These are phyloP conservation scores for Candida endomychidarum DNA, from an alignment of 805 yeast species.

Conservation along the genomic window DNA sequence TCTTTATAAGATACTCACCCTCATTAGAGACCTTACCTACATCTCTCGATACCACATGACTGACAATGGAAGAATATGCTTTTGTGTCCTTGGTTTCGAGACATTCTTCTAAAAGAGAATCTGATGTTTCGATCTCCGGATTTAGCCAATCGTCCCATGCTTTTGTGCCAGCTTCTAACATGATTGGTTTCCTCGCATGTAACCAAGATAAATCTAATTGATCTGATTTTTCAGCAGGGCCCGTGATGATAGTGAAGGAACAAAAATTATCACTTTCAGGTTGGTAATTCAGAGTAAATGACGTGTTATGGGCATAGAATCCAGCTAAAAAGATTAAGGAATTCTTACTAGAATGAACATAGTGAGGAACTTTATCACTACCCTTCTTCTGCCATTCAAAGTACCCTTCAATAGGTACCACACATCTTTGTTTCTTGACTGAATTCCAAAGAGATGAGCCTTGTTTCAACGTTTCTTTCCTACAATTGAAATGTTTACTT, in stretches of 20 bases:
- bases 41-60: conserved; percentile 55
- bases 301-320: conserved; percentile 36
- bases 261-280: conserved; percentile 33
- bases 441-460: conserved; percentile 59
- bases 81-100: conserved; percentile 35
- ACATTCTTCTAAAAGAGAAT: conserved; percentile 35
- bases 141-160: conserved; percentile 68
- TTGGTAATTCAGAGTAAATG: conserved; percentile 24
- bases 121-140: conserved; percentile 39
- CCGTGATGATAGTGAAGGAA: conserved; percentile 69
- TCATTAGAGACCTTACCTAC: conserved; percentile 65
- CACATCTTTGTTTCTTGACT: conserved; percentile 56
- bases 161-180: conserved; percentile 57
- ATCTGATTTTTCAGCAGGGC: conserved; percentile 49
- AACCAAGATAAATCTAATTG: conserved; percentile 61
- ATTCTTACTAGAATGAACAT: conserved; percentile 51
- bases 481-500: conserved; percentile 68
- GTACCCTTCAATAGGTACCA: conserved; percentile 79
- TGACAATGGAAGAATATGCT: conserved; percentile 41
- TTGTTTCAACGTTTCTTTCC: conserved; percentile 57
- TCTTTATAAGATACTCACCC: conserved; percentile 38
- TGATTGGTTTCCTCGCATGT: conserved; percentile 77
- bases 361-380: conserved; percentile 60
- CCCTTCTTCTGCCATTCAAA: conserved; percentile 69
- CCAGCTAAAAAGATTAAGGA: conserved; percentile 64